These are phyloP conservation scores for Phylloporus arenicola DNA, from an alignment of 768 basidiomycete species.

Conservation along the genomic window DNA sequence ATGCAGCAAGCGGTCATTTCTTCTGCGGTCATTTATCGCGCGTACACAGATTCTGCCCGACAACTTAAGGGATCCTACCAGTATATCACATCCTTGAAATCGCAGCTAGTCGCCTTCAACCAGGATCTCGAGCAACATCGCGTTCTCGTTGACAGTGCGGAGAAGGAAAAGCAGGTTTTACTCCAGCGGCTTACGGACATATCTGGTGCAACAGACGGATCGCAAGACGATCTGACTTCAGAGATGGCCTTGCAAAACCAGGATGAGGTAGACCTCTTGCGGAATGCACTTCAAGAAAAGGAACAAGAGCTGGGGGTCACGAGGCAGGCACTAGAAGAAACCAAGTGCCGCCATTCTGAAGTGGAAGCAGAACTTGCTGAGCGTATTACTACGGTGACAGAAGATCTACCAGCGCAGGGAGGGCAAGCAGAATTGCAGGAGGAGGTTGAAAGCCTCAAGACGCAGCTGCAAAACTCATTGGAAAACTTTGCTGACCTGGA, in stretches of 20 bases:
- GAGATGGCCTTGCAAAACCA: neutral
- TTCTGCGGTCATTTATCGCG: conserved; percentile 19
- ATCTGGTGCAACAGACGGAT: neutral
- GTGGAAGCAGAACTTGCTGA: conserved; percentile 29
- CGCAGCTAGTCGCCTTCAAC: conserved; percentile 8
- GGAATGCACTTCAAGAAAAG: conserved; percentile 33
- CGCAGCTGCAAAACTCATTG: conserved; percentile 18
- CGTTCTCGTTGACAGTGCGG: neutral
- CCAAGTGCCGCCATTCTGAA: conserved; percentile 31
- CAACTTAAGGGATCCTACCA: conserved; percentile 10
- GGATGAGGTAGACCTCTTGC: conserved; percentile 35
- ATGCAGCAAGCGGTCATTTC: conserved; percentile 18
- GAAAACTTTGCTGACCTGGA: conserved; percentile 25
- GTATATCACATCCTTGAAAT: conserved; percentile 13
- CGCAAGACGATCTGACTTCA: neutral
- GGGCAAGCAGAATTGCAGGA: conserved; percentile 15
- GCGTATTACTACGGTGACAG: conserved; percentile 23
- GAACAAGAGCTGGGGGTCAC: conserved; percentile 33
- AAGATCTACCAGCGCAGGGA: conserved; percentile 8
- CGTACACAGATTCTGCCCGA: conserved; percentile 12
- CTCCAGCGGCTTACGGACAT: conserved; percentile 9
- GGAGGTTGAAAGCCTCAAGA: conserved; percentile 23
- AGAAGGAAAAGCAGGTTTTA: conserved; percentile 11
- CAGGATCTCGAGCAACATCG: conserved; percentile 14
- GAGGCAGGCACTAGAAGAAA: conserved; percentile 29